Evolutionary conservation across 305 asterid species (phyloP).

Genomic region (Solanum hybrid): DNA sequence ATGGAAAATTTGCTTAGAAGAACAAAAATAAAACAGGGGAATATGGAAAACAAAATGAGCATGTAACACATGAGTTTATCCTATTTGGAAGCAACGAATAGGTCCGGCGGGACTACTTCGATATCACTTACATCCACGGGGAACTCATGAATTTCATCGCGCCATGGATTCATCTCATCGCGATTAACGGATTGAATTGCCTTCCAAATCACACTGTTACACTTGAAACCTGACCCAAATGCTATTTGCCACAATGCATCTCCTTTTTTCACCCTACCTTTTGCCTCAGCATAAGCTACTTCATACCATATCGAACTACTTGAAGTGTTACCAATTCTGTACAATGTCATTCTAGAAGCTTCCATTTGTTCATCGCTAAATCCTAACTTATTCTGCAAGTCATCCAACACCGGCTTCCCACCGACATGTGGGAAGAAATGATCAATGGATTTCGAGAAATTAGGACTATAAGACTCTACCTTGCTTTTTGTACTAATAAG

Average conservation of each 20-base stretch:
- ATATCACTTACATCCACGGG: background rate
- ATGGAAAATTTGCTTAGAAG: background rate
- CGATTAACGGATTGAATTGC: conserved; percentile 9
- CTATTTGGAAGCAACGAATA: background rate
- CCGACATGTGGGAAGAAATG: conserved; percentile 33
- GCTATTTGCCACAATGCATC: conserved; percentile 25
- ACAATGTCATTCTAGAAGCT: conserved; percentile 30
- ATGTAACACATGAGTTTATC: background rate
- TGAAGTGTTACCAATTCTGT: conserved; percentile 30
- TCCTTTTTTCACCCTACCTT: conserved; percentile 20
- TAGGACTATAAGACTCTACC: conserved; percentile 12
- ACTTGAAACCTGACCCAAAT: conserved; percentile 35
- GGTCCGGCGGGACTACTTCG: background rate
- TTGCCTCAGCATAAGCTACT: conserved; percentile 26
- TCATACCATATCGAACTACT: conserved; percentile 26
- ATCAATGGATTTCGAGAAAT: conserved; percentile 8
- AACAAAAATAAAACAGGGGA: background rate
- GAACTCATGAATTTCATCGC: conserved; percentile 16
- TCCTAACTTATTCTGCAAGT: conserved; percentile 18
- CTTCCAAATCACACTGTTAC: conserved; percentile 19
- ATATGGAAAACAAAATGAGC: background rate
- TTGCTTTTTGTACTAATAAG: conserved; percentile 3
- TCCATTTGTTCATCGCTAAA: conserved; percentile 20
- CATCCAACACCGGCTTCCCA: conserved; percentile 16
- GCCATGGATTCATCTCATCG: conserved; percentile 27